Evolutionary conservation across 306 rosid species (phyloP), one percentile per base, ranked within the genome.

Genomic region (Prunus fruticosa): DNA sequence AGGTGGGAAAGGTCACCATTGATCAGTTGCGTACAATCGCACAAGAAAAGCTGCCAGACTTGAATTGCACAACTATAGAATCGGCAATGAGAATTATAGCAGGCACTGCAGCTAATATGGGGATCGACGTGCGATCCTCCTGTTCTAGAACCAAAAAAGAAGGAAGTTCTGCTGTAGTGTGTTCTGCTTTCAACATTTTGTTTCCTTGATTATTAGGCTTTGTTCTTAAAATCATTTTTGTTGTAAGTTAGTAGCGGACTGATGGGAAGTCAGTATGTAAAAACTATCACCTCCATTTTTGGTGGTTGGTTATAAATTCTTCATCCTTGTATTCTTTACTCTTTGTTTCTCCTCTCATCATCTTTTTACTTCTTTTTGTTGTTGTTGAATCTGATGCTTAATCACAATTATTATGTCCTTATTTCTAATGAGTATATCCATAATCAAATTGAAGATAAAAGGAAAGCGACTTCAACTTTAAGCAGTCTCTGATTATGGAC

Each of bases 81-180:
- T 92, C 99, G 7, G 97, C 97, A 47, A 91, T 95, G 98, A 92
- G 99, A 86, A 86, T 95, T 61, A 95, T 95, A 81, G 98, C 98
- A 10, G 99, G 99, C 52, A 95, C 99, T 10, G 98, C 99, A 14
- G 99, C 98, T 64, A 95, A 95, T 83, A 92, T 95, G 99, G 99
- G 99, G 82, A 95, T 95, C 30, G 99, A 92, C 6, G 81, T 95
- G n/a, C 53, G 99, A 95, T 79, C 98, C 99, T 79, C 99, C 99
- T 32, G 79, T 95, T 76, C 97, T 90, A 58, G 93, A 84, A 83
- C 86, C 86, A 71, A 92, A 92, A 71, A 71, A 84, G 87, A 95
- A 92, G 92, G 80, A 78, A 83, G 25, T 80, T 34, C 67, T 86
- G 65, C 73, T 86, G 53, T 90, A 65, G 68, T 61, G 6, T 49